These are phyloP conservation scores for Verticillium albo-atrum DNA, from an alignment of 2,329 filamentous ascomycete species.

Conservation along the genomic window DNA sequence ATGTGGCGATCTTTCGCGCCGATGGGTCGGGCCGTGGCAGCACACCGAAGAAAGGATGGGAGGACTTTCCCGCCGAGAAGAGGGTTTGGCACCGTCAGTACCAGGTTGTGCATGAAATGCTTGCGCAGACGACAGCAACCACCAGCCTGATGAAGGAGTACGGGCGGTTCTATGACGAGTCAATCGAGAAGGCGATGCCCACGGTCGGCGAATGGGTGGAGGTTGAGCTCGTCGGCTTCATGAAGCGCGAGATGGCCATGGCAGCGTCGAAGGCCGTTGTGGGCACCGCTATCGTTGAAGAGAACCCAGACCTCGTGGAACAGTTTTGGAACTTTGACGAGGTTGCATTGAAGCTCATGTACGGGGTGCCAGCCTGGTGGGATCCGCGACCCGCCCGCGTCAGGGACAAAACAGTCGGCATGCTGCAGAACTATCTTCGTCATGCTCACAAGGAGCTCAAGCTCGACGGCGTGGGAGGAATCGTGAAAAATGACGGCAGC, in stretches of 20 bases:
- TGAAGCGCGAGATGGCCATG: conserved; percentile 15
- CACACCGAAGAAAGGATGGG: conserved; percentile 11
- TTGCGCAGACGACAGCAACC: conserved; percentile 4
- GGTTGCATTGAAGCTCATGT: conserved; percentile 12
- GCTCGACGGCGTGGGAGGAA: neutral
- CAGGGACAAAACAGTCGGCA: conserved; percentile 11
- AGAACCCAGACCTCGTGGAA: conserved; percentile 18
- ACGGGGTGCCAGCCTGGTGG: conserved; percentile 17
- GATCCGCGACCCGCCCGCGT: conserved; percentile 10
- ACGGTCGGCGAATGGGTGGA: conserved; percentile 12
- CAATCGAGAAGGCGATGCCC: conserved; percentile 6
- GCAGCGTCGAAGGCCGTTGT: conserved; percentile 15
- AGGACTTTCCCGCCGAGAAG: conserved; percentile 7
- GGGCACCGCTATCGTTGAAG: conserved; percentile 16
- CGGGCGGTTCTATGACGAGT: conserved; percentile 5
- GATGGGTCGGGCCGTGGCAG: conserved; percentile 13
- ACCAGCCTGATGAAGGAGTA: neutral
- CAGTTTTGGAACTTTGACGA: conserved; percentile 20
- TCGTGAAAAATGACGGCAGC: conserved; percentile 11
- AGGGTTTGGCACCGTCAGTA: conserved; percentile 16
- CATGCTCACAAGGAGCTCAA: conserved; percentile 8
- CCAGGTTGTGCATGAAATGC: conserved; percentile 10
- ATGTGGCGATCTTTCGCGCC: conserved; percentile 9
- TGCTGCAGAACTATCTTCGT: conserved; percentile 8
- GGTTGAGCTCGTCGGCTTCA: conserved; percentile 12